These are phyloP conservation scores for Aspergillus intermedius DNA, from an alignment of 2,329 filamentous ascomycete genomes.

Conservation along the genomic window DNA sequence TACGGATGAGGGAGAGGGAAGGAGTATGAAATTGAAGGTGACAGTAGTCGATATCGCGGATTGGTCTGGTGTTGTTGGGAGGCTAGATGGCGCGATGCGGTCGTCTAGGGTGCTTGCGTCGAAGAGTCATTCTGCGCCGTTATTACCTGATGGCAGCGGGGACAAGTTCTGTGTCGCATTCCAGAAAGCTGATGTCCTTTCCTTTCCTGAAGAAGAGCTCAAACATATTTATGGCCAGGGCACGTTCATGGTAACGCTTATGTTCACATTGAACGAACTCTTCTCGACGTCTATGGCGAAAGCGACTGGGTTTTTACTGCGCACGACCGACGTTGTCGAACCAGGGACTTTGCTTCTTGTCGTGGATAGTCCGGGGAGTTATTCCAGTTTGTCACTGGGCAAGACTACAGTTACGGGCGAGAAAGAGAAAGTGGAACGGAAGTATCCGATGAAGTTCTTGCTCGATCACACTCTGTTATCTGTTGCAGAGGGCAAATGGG, in stretches of 20 bases:
- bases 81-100: conserved; percentile 52
- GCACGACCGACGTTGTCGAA: conserved; percentile 54
- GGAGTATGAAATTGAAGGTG: conserved; percentile 30
- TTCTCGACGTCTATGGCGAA: conserved; percentile 70
- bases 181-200: conserved; percentile 47
- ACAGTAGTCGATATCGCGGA: conserved; percentile 74
- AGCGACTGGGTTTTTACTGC: conserved; percentile 70
- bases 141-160: conserved; percentile 9
- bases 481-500: conserved; percentile 54
- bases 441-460: conserved; percentile 91
- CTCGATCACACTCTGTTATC: conserved; percentile 71
- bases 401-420: conserved; percentile 19
- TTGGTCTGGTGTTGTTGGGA: conserved; percentile 60
- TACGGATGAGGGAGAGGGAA: not conserved
- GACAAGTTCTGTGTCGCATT: conserved; percentile 34
- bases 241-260: conserved; percentile 63
- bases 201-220: conserved; percentile 32
- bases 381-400: conserved; percentile 72
- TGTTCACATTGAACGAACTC: conserved; percentile 95
- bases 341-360: conserved; percentile 67
- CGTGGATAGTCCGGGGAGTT: conserved; percentile 88
- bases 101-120: conserved; percentile 24
- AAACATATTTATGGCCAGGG: conserved; percentile 23
- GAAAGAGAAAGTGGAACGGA: conserved; percentile 41
- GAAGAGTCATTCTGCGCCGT: conserved; percentile 24